These are phyloP conservation scores for Hibiscus trionum DNA, from an alignment of 345 rosid species.

Conservation along the genomic window DNA sequence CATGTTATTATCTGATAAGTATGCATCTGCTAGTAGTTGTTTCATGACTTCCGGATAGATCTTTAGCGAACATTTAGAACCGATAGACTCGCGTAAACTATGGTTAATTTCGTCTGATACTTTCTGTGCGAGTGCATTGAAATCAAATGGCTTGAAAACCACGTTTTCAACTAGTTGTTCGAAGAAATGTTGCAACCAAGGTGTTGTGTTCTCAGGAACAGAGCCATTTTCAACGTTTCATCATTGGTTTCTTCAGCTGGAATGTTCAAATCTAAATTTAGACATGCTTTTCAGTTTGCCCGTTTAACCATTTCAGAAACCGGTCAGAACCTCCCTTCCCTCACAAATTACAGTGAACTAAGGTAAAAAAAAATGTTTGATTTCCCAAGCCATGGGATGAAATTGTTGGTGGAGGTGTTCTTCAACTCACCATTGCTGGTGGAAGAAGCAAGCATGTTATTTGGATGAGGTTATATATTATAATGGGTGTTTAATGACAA, in stretches of 20 bases:
- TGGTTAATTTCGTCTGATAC: conserved; percentile 26
- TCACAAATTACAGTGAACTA: too few relatives aligned
- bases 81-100: conserved; percentile 25
- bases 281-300: conserved; percentile 25
- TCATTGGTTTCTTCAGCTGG: conserved; percentile 46
- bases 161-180: conserved; percentile 24
- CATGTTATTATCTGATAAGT: conserved; percentile 27
- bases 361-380: too few relatives aligned
- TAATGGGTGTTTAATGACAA: too few relatives aligned
- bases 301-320: conserved; percentile 30
- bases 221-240: conserved; percentile 19
- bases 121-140: conserved; percentile 39
- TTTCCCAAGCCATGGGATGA: too few relatives aligned
- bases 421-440: too few relatives aligned
- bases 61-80: conserved; percentile 28
- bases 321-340: too few relatives aligned
- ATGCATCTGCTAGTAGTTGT: conserved; percentile 41
- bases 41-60: conserved; percentile 48
- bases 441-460: too few relatives aligned
- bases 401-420: too few relatives aligned
- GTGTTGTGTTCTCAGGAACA: conserved; percentile 28
- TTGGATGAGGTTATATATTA: too few relatives aligned
- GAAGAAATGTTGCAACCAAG: conserved; percentile 46
- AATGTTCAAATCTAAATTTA: conserved; percentile 59
- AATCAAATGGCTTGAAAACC: conserved; percentile 53